A percentile compares a stretch with the other conserved stretches of the same genome.
Conservation (phyloP, 441 rosid genomes). For the Macaranga tanarius region DNA sequence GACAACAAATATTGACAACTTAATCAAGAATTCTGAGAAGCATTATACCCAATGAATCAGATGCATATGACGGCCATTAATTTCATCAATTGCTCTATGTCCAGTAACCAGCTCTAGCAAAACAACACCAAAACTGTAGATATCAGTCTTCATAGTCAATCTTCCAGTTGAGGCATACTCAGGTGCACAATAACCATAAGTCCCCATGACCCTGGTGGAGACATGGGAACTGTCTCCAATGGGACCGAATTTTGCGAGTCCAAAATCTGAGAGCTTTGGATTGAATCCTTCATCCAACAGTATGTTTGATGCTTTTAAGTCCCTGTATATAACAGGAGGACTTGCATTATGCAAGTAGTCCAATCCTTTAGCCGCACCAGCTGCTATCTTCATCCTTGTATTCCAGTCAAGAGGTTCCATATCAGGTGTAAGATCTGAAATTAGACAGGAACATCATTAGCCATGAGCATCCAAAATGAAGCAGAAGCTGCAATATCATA, state of each 20-base stretch:
- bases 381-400: constrained; percentile 89
- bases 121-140: constrained; percentile 86
- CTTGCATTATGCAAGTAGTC: constrained; percentile 75
- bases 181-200: constrained; percentile 95
- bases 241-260: constrained; percentile 93
- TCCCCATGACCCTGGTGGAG: constrained; percentile 94
- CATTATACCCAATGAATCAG: constrained; percentile 67
- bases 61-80: constrained; percentile 65
- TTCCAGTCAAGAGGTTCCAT: constrained; percentile 80
- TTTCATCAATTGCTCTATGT: constrained; percentile 64
- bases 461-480: too few species aligned
- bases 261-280: constrained; percentile 93
- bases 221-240: constrained; percentile 83
- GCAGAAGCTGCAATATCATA: too few species aligned
- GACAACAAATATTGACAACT: too few species aligned
- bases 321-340: constrained; percentile 89
- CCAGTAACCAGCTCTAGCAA: constrained; percentile 88
- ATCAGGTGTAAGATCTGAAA: constrained; percentile 65
- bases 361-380: constrained; percentile 89
- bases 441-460: too few species aligned
- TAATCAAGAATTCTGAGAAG: not conserved
- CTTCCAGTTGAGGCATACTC: constrained; percentile 92
- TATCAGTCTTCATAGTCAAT: constrained; percentile 80
- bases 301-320: constrained; percentile 87
- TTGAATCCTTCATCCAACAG: constrained; percentile 69